Evolutionary conservation across 116 monocot species (phyloP).

Genomic region (Phalaenopsis hybrid): DNA sequence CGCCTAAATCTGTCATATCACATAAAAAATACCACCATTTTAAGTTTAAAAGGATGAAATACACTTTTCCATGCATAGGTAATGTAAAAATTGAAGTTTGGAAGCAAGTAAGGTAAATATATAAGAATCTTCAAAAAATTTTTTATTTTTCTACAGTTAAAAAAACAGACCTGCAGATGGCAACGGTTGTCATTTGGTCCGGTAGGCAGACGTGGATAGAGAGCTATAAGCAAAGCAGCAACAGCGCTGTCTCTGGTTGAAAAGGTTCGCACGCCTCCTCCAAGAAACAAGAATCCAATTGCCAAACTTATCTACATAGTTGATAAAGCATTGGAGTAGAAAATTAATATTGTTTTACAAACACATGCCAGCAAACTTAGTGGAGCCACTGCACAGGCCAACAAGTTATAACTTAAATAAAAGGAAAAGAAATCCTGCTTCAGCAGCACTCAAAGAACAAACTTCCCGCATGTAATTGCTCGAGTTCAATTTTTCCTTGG

Average conservation of each 20-base stretch:
- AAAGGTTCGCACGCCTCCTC: constrained; percentile 88
- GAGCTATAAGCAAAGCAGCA: constrained; percentile 79
- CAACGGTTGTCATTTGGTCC: constrained; percentile 98
- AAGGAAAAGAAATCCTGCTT: not conserved
- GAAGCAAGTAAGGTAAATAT: too few relatives aligned
- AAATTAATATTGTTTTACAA: not conserved
- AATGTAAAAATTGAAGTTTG: too few relatives aligned
- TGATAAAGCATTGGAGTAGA: not conserved
- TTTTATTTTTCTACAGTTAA: not conserved
- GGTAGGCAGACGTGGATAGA: constrained; percentile 91
- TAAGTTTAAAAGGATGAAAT: too few relatives aligned
- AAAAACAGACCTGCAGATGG: constrained; percentile 71
- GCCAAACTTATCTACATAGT: constrained; percentile 73
- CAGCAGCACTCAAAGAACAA: not conserved
- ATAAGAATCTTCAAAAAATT: too few relatives aligned
- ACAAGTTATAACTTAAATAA: not conserved
- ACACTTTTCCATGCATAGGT: too few relatives aligned
- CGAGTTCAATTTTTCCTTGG: too few relatives aligned
- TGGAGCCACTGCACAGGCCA: not conserved
- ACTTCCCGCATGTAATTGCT: not conserved
- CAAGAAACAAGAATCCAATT: constrained; percentile 93
- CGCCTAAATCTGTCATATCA: too few relatives aligned
- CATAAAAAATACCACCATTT: too few relatives aligned
- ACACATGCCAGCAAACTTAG: too few relatives aligned
- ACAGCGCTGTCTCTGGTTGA: constrained; percentile 83